phyloP scores from a whole-genome alignment of 768 basidiomycete genomes.

The Lepiota brunneoincarnata region DNA sequence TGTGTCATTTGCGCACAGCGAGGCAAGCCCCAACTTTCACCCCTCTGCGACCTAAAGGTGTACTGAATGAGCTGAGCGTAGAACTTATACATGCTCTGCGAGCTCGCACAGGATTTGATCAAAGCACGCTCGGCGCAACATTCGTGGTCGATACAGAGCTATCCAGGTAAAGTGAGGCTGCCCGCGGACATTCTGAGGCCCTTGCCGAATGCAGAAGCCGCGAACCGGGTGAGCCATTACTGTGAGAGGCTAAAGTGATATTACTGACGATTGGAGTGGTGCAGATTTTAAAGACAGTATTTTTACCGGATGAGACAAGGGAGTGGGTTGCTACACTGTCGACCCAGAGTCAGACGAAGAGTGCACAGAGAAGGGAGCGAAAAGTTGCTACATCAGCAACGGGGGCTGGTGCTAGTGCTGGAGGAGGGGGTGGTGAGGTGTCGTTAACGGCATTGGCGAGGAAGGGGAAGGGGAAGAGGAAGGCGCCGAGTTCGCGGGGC shows the following conservation, averaged over 20 bases:
- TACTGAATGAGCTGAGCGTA: slow-evolving; percentile 26
- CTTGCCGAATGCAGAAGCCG: slow-evolving; percentile 62
- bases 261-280: background rate
- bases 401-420: background rate
- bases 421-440: background rate
- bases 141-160: slow-evolving; percentile 74
- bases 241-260: background rate
- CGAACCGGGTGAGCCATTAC: slow-evolving; percentile 47
- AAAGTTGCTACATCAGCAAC: slow-evolving; percentile 33
- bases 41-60: background rate
- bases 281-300: slow-evolving; percentile 67
- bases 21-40: slow-evolving; percentile 42
- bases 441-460: background rate
- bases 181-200: slow-evolving; percentile 81
- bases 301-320: slow-evolving; percentile 59
- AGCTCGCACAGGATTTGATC: slow-evolving; percentile 87
- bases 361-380: slow-evolving; percentile 47
- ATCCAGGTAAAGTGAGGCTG: slow-evolving; percentile 77
- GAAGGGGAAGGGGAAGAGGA: slow-evolving; percentile 4
- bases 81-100: slow-evolving; percentile 87
- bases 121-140: slow-evolving; percentile 61
- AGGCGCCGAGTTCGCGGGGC: background rate
- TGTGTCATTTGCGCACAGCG: slow-evolving; percentile 62
- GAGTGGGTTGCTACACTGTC: slow-evolving; percentile 54
- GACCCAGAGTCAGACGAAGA: slow-evolving; percentile 35